Conservation (phyloP, 1,139 yeast genomes). For the Suhomyces wounanorum region DNA sequence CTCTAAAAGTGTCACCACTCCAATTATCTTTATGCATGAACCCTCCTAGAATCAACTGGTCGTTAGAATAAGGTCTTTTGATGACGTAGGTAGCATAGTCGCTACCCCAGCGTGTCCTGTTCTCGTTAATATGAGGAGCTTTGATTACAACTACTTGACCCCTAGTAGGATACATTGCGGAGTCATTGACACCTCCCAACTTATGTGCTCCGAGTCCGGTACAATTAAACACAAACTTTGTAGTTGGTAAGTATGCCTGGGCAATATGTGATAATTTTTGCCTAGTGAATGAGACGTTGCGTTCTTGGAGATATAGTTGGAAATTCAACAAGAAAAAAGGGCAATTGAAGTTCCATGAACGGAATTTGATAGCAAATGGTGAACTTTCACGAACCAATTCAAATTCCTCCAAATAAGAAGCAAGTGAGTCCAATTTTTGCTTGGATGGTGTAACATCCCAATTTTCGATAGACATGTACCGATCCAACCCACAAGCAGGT, state of each 20-base stretch:
- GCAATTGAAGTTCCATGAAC: constrained; percentile 68
- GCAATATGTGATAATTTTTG: constrained; percentile 50
- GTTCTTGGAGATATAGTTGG: constrained; percentile 37
- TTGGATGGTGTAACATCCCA: constrained; percentile 52
- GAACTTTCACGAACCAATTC: constrained; percentile 42
- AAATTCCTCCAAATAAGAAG: constrained; percentile 48
- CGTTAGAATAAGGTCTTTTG: constrained; percentile 64
- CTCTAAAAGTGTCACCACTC: constrained; percentile 55
- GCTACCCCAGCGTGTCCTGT: constrained; percentile 53
- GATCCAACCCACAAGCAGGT: constrained; percentile 54
- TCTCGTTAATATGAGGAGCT: constrained; percentile 56
- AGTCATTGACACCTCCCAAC: constrained; percentile 60
- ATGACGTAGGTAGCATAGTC: constrained; percentile 63
- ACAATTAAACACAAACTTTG: constrained; percentile 61
- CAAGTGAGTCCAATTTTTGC: constrained; percentile 46
- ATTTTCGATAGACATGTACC: constrained; percentile 53
- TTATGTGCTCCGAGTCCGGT: constrained; percentile 64
- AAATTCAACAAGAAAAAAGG: constrained; percentile 56
- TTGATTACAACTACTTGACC: constrained; percentile 69
- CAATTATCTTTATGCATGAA: constrained; percentile 60
- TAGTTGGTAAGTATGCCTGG: constrained; percentile 44
- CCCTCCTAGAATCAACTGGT: constrained; percentile 69
- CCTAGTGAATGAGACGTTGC: constrained; percentile 54
- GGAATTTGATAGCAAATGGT: constrained; percentile 53
- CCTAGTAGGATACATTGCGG: constrained; percentile 58